These are phyloP conservation scores for Combretum micranthum DNA, from an alignment of 345 rosid species.

Conservation along the genomic window DNA sequence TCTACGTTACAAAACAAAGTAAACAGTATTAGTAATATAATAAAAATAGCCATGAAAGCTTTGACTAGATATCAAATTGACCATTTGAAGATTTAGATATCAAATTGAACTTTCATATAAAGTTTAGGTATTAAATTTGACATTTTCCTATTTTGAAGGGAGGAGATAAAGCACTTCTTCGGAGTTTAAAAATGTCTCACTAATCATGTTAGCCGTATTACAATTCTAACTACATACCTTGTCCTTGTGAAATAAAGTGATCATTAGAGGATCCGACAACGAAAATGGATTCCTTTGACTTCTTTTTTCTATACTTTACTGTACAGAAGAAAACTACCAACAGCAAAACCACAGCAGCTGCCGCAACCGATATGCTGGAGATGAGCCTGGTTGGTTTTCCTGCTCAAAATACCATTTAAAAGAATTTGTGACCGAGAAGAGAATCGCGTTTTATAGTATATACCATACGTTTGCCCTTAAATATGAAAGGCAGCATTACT, in stretches of 20 bases:
- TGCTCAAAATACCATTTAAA: conserved; percentile 20
- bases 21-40: no score
- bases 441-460: background rate
- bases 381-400: conserved; percentile 25
- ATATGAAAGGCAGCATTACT: conserved; percentile 1
- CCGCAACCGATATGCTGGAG: conserved; percentile 36
- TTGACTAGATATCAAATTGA: no score
- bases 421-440: conserved; percentile 9
- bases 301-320: conserved; percentile 20
- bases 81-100: no score
- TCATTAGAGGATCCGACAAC: conserved; percentile 17
- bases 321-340: conserved; percentile 11
- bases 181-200: no score
- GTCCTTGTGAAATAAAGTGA: conserved; percentile 10
- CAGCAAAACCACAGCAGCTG: conserved; percentile 16
- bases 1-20: no score
- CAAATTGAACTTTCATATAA: no score
- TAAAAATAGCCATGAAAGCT: no score
- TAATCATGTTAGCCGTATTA: no score
- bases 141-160: no score
- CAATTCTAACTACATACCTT: conserved; percentile 15
- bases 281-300: conserved; percentile 11
- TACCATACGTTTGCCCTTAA: background rate
- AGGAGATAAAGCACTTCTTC: no score
- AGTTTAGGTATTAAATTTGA: no score